A percentile compares a stretch with the other conserved stretches of the same genome.
phyloP scores from a whole-genome alignment of 2,329 filamentous ascomycete species.

The Ascochyta pisi region DNA sequence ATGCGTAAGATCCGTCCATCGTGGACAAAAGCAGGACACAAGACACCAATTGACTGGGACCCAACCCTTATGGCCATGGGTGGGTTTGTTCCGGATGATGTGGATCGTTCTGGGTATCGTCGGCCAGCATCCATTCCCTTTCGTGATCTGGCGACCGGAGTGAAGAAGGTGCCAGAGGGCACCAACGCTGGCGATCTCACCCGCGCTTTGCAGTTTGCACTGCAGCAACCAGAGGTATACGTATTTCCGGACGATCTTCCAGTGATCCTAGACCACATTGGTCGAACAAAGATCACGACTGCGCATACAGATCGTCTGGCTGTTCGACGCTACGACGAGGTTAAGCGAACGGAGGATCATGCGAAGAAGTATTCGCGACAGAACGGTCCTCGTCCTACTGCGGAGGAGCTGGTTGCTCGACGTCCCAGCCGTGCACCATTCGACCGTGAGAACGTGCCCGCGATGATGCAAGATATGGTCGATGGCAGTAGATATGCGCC shows the following conservation, averaged over 20 bases:
- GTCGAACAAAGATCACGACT: conserved; percentile 5
- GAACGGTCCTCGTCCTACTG: background rate
- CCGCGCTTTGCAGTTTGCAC: conserved; percentile 27
- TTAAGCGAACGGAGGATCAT: background rate
- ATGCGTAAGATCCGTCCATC: conserved; percentile 17
- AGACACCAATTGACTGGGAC: conserved; percentile 18
- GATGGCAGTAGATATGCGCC: background rate
- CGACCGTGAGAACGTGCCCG: background rate
- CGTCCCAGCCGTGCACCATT: background rate
- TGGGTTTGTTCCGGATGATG: conserved; percentile 17
- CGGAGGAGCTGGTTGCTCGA: background rate
- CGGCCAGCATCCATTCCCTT: conserved; percentile 20
- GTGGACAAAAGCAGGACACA: conserved; percentile 22
- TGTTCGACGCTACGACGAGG: background rate
- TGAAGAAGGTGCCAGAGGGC: conserved; percentile 31
- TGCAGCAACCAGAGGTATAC: conserved; percentile 16
- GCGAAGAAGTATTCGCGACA: background rate
- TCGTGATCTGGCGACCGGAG: conserved; percentile 22
- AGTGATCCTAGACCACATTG: conserved; percentile 19
- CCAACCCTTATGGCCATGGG: background rate
- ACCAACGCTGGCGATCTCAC: conserved; percentile 35
- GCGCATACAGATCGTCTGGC: background rate
- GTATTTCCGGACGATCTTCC: conserved; percentile 32
- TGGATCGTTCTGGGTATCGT: background rate
- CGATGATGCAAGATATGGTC: background rate